phyloP scores from a whole-genome alignment of 345 rosid species.

The Crucihimalaya himalaica region DNA sequence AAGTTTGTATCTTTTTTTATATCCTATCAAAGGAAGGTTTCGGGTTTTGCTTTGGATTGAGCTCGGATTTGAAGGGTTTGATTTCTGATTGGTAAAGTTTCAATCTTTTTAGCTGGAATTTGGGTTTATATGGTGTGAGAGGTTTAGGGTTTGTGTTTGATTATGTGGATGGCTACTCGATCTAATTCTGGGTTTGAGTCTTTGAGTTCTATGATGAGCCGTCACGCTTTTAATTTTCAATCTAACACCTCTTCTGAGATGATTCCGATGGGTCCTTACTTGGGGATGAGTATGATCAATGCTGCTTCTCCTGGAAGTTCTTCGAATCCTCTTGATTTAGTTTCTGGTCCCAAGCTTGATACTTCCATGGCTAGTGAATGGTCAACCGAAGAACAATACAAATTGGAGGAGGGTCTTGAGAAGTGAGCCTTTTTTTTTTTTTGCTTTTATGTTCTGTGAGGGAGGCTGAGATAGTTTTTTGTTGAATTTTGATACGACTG shows the following conservation, averaged over 20 bases:
- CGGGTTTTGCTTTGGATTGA: constrained; percentile 9
- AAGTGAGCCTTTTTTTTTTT: neutral
- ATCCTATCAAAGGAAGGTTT: constrained; percentile 26
- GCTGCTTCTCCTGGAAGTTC: constrained; percentile 44
- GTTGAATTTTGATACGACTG: neutral
- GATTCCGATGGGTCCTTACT: constrained; percentile 55
- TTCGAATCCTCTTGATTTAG: constrained; percentile 60
- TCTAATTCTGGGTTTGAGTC: constrained; percentile 54
- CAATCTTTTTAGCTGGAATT: neutral
- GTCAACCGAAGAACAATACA: constrained; percentile 76
- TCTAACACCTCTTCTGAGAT: constrained; percentile 53
- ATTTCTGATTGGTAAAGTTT: constrained; percentile 10
- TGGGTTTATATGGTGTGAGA: neutral
- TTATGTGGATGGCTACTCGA: constrained; percentile 63
- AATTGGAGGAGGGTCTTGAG: constrained; percentile 67
- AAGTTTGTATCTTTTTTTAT: constrained; percentile 2
- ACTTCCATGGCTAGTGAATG: constrained; percentile 72
- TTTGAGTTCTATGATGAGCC: constrained; percentile 44
- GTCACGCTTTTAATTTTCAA: constrained; percentile 60
- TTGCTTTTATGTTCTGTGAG: neutral
- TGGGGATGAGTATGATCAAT: constrained; percentile 42
- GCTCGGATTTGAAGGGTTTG: constrained; percentile 13
- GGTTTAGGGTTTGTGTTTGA: constrained; percentile 19
- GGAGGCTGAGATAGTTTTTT: neutral
- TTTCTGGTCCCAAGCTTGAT: constrained; percentile 58